Evolutionary conservation across 768 basidiomycete species (phyloP).

Genomic region (Lactarius hatsudake): DNA sequence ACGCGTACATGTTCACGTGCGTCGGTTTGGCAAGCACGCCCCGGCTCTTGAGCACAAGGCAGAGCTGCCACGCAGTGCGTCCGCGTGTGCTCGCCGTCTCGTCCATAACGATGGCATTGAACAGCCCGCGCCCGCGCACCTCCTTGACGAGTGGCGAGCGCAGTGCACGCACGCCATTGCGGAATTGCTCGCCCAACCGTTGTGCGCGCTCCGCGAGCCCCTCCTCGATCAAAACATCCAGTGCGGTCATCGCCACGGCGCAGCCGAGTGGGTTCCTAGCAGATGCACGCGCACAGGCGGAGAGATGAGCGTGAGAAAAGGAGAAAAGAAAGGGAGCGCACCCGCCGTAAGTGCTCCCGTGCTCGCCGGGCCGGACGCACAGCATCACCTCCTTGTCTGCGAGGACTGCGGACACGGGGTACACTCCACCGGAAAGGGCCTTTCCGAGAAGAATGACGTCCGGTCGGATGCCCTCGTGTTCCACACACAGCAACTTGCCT

Average conservation of each 20-base stretch:
- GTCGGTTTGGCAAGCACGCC: constrained; percentile 96
- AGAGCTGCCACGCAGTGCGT: constrained; percentile 93
- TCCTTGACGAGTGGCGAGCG: constrained; percentile 68
- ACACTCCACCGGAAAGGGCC: constrained; percentile 95
- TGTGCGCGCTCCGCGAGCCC: constrained; percentile 75
- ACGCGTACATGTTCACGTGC: constrained; percentile 83
- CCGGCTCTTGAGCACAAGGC: constrained; percentile 85
- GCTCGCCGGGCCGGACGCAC: constrained; percentile 91
- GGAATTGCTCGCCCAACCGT: constrained; percentile 78
- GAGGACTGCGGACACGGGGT: constrained; percentile 94
- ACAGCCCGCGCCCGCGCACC: constrained; percentile 82
- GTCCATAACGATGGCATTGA: constrained; percentile 94
- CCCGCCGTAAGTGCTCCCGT: constrained; percentile 96
- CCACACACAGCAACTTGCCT: constrained; percentile 88
- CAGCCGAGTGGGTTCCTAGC: constrained; percentile 88
- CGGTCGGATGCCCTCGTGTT: constrained; percentile 85
- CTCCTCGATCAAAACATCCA: constrained; percentile 89
- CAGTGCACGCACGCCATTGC: constrained; percentile 55
- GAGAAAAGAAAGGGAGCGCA: constrained; percentile 37
- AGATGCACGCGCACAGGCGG: too few relatives aligned
- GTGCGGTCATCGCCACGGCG: constrained; percentile 91
- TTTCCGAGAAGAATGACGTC: constrained; percentile 94
- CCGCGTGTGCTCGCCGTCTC: constrained; percentile 74
- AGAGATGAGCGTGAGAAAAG: constrained; percentile 9
- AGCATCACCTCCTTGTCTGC: constrained; percentile 92